Base-by-base conservation (phyloP, 768 basidiomycete species). In the Boletus sensibilis region DNA sequence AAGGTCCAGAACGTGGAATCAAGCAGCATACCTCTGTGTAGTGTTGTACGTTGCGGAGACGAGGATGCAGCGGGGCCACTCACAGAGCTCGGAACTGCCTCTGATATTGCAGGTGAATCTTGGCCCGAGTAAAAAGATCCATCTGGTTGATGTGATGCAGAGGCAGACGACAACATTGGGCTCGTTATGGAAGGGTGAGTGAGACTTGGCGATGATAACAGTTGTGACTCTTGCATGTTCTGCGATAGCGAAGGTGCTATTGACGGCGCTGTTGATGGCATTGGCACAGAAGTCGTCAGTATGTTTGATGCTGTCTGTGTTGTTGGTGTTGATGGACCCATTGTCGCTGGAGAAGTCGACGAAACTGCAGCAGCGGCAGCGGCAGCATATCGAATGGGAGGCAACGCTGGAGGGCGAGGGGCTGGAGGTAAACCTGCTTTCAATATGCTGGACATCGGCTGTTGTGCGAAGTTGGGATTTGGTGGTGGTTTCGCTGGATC, bases 371-470 rank as follows among this genome's bases (percentile, higher is more conserved):
- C 70, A 0, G 93, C 94, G 3, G 94, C 95, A 0, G 93, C 94
- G n/a, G 92, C 84, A 33, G 96, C 88, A 69, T 97, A 97, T 48
- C 90, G 81, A 67, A 95, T 90, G 13, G 93, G 89, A 42, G 92
- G 89, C 54, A 92, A 71, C 21, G 78, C 78, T 61, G 82, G 69
- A 33, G 67, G 80, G 52, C 79, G 82, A 56, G 78, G 80, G 52
- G 82, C 77, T 61, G 82, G 70, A 21, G 81, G 82, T n/a, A 91
- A 71, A 21, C 85, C 82, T 34, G 83, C 82, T 72, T 94, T 94
- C 61, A 94, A 74, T 62, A 94, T 88, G 56, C 79, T 80, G 31
- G 83, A 73, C 81, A 84, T 85, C 1, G 92, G 89, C 64, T 92
- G 90, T 56, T 88, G 85, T 2, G 82, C 78, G 72, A 94, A 92